Percentiles rank a stretch among this genome's conserved stretches.
Evolutionary conservation across 345 rosid species (phyloP).

Genomic region (Salix caprea): DNA sequence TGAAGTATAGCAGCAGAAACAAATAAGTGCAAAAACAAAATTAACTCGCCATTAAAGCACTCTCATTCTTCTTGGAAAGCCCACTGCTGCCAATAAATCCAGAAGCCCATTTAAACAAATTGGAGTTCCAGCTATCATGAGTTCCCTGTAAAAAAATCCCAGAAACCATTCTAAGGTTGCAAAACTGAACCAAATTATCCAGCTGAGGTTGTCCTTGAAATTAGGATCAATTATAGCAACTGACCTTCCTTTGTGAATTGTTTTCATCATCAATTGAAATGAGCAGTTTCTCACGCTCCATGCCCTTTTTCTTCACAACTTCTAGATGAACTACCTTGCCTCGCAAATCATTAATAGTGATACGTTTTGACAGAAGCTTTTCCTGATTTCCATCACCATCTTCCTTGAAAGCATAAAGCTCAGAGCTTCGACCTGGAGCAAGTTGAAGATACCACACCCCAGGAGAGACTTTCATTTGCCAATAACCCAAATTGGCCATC

Average conservation of each 20-base stretch:
- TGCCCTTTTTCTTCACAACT: constrained; percentile 83
- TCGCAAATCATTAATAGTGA: constrained; percentile 79
- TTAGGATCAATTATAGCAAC: constrained; percentile 22
- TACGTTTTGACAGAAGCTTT: constrained; percentile 56
- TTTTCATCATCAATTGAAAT: constrained; percentile 57
- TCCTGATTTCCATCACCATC: constrained; percentile 42
- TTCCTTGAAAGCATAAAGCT: constrained; percentile 64
- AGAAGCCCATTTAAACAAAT: constrained; percentile 91
- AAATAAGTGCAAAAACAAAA: neutral
- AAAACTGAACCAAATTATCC: neutral
- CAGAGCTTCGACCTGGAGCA: constrained; percentile 96
- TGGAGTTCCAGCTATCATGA: constrained; percentile 69
- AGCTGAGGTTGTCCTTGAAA: neutral
- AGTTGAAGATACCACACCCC: constrained; percentile 98
- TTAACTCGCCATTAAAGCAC: constrained; percentile 37
- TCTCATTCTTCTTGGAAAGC: constrained; percentile 42
- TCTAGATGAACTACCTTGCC: constrained; percentile 94
- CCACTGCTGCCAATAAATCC: constrained; percentile 68
- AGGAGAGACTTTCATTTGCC: constrained; percentile 99
- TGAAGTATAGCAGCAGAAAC: neutral
- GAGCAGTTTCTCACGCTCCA: constrained; percentile 83
- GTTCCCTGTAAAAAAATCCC: constrained; percentile 36
- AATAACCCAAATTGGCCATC: constrained; percentile 98
- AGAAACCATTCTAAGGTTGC: constrained; percentile 12
- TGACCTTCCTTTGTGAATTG: constrained; percentile 36